These are phyloP conservation scores for Teratosphaeria zuluensis DNA, from an alignment of 2,329 filamentous ascomycete species.

Conservation along the genomic window DNA sequence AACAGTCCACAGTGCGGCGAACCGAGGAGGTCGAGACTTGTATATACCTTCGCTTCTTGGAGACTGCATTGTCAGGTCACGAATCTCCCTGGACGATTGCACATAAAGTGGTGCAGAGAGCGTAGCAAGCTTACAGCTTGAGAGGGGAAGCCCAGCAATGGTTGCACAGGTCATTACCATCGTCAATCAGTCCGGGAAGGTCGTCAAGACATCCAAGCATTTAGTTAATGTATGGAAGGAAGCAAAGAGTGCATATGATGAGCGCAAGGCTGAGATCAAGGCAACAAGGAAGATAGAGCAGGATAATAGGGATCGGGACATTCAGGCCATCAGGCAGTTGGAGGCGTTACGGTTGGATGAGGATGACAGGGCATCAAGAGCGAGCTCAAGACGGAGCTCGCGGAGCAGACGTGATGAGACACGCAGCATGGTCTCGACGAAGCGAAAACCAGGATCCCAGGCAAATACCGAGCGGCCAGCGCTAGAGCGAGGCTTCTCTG, in stretches of 20 bases:
- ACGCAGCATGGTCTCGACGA: conserved; percentile 2
- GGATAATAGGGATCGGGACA: conserved; percentile 35
- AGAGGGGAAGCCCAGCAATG: conserved; percentile 6
- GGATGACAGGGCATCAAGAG: conserved; percentile 24
- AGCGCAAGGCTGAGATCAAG: conserved; percentile 75
- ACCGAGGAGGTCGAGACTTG: neutral
- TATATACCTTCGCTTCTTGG: neutral
- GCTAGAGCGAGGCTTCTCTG: conserved; percentile 36
- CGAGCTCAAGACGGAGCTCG: conserved; percentile 15
- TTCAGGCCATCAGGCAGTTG: conserved; percentile 49
- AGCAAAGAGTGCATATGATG: conserved; percentile 75
- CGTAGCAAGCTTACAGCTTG: neutral
- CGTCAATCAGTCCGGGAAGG: conserved; percentile 83
- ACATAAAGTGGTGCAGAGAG: neutral
- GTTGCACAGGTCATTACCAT: conserved; percentile 69
- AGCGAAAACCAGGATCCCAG: conserved; percentile 16
- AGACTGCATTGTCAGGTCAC: neutral
- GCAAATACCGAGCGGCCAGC: conserved; percentile 20
- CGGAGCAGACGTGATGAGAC: conserved; percentile 1
- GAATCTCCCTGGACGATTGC: too few relatives aligned
- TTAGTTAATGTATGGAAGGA: conserved; percentile 86
- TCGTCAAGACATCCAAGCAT: conserved; percentile 85
- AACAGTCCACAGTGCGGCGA: neutral
- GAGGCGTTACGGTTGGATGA: conserved; percentile 40
- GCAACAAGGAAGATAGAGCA: conserved; percentile 54